These are phyloP conservation scores for Porcisia deanei DNA, from an alignment of 208 protist genomes.

Conservation along the genomic window DNA sequence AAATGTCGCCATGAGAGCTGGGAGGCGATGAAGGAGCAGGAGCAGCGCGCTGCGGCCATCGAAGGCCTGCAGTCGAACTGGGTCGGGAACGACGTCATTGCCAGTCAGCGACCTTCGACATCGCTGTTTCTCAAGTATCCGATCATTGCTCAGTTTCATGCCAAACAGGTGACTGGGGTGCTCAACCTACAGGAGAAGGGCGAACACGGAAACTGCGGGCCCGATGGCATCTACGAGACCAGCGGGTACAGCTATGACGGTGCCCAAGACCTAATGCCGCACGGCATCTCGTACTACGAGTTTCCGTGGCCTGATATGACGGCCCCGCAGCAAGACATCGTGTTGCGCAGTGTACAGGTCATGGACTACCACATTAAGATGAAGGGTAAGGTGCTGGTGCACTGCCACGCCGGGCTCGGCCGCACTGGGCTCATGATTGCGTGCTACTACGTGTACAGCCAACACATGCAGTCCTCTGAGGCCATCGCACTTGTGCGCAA, in stretches of 20 bases:
- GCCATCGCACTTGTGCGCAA: slow-evolving; percentile 79
- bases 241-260: slow-evolving; percentile 92
- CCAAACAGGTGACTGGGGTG: slow-evolving; percentile 75
- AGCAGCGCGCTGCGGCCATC: slow-evolving; percentile 66
- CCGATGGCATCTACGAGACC: slow-evolving; percentile 80
- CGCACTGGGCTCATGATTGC: slow-evolving; percentile 92
- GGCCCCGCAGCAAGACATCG: slow-evolving; percentile 84
- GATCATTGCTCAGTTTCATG: slow-evolving; percentile 83
- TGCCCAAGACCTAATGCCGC: slow-evolving; percentile 83
- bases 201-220: slow-evolving; percentile 91
- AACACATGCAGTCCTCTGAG: slow-evolving; percentile 69
- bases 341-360: slow-evolving; percentile 89
- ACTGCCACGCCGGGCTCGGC: slow-evolving; percentile 93
- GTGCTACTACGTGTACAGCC: slow-evolving; percentile 89
- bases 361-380: slow-evolving; percentile 92
- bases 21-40: slow-evolving; percentile 52
- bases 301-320: slow-evolving; percentile 94
- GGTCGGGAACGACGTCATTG: slow-evolving; percentile 84
- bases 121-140: slow-evolving; percentile 87
- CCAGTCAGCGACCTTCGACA: slow-evolving; percentile 85
- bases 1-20: slow-evolving; percentile 87
- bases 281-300: slow-evolving; percentile 89
- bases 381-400: slow-evolving; percentile 84
- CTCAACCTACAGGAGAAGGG: slow-evolving; percentile 92
- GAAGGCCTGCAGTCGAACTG: slow-evolving; percentile 90